Conservation (phyloP, 2,329 filamentous ascomycete species). For the Paraphaeosphaeria minitans region DNA sequence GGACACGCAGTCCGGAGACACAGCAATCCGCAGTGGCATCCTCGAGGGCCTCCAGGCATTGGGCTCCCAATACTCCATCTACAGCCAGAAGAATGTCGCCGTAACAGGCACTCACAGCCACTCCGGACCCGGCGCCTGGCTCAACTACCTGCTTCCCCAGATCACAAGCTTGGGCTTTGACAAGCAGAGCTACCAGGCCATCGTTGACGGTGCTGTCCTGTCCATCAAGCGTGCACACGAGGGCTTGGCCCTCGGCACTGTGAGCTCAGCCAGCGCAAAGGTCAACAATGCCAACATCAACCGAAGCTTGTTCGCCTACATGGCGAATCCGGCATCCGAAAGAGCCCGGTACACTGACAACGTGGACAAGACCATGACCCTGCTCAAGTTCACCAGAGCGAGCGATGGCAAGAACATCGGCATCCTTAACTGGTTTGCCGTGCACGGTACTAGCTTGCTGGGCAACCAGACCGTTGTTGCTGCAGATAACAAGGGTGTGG, state of each 20-base stretch:
- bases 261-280: constrained; percentile 72
- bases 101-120: constrained; percentile 94
- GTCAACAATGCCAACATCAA: constrained; percentile 83
- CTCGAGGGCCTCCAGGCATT: constrained; percentile 72
- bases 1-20: constrained; percentile 87
- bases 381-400: constrained; percentile 76
- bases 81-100: constrained; percentile 80
- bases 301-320: constrained; percentile 84
- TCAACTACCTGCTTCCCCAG: constrained; percentile 92
- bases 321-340: constrained; percentile 81
- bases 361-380: constrained; percentile 77
- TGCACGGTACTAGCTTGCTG: constrained; percentile 88
- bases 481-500: constrained; percentile 97
- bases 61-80: constrained; percentile 74
- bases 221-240: constrained; percentile 84
- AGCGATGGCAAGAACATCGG: constrained; percentile 79
- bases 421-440: constrained; percentile 86
- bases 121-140: constrained; percentile 87
- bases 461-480: constrained; percentile 90
- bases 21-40: constrained; percentile 85
- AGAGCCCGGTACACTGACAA: constrained; percentile 69
- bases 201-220: constrained; percentile 82
- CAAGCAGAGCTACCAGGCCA: constrained; percentile 83
- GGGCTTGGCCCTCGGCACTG: constrained; percentile 69
- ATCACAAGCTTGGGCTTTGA: constrained; percentile 87